Evolutionary conservation across 805 yeast species (phyloP), one percentile per base, ranked within the genome.

Genomic region (Zygoascus bituminiphila): DNA sequence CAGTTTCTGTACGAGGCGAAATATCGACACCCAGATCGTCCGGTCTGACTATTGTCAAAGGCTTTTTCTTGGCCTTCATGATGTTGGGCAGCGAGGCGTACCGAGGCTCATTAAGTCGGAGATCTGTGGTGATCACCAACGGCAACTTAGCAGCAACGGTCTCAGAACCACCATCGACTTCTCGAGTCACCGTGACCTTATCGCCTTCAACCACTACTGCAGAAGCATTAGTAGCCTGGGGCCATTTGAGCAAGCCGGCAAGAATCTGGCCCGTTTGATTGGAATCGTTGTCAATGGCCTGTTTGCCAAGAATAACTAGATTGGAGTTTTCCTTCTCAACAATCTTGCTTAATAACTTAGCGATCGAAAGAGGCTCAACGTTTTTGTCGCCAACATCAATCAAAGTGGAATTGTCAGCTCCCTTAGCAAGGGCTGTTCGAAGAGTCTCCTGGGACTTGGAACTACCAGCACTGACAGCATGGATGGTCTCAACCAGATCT

Each of bases 41-140:
- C 19, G 81, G 67, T 65, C 70, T 76, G 66, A 78, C 65, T 61
- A 78, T 73, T 57, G 80, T 87, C 64, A 89, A 73, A 3, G 96
- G 96, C 74, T 88, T 89, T 79, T 89, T 89, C 74, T 93, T 93
- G 48, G 98, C 98, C 74, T 93, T 93, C 98, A 93, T 93, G 72
- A 89, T 78, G 66, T 91, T 93, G 52, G 96, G 97, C 62, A 93
- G 75, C 12, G 95, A 79, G n/a, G 95, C 96, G 61, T 88, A 93
- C 59, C 97, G 81, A 40, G 99, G 98, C 63, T 80, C 93, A 66
- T 93, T 93, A 62, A 93, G 77, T 67, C 98, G 82, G 58, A 93
- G 74, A 66, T 93, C 99, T 2, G 98, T 84, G 23, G 97, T 89
- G 58, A 93, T 78, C 47, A 93, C 77, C 71, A 88, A 61, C 38